These are phyloP conservation scores for Drosera spatulata DNA, from an alignment of 179 eudicot genomes.

Conservation along the genomic window DNA sequence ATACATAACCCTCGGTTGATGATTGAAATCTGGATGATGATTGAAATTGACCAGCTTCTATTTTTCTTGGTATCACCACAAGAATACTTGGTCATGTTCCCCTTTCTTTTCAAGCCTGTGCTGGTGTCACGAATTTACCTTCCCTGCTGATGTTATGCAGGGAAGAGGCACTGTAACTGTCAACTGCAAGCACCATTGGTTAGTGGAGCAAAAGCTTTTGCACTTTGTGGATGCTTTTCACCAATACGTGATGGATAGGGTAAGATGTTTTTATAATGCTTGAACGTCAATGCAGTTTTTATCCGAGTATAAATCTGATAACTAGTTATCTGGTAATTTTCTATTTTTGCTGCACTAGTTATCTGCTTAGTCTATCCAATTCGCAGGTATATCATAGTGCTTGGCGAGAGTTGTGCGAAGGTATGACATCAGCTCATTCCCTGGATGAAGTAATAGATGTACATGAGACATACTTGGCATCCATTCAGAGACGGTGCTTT, in stretches of 20 bases:
- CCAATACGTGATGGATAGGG: conserved; percentile 31
- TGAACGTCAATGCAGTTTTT: not conserved
- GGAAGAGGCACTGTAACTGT: conserved; percentile 50
- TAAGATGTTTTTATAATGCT: not conserved
- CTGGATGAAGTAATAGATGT: conserved; percentile 92
- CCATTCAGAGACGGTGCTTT: conserved; percentile 94
- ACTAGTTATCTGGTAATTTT: no score
- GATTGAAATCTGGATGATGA: conserved; percentile 2
- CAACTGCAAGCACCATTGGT: conserved; percentile 67
- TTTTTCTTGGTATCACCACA: no score
- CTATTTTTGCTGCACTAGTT: conserved; percentile 1
- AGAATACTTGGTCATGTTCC: no score
- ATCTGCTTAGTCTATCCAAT: not conserved
- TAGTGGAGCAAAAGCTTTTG: conserved; percentile 90
- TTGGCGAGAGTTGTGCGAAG: conserved; percentile 91
- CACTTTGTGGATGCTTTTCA: conserved; percentile 95
- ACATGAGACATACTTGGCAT: conserved; percentile 84
- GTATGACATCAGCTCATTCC: conserved; percentile 78
- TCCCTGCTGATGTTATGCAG: conserved; percentile 21
- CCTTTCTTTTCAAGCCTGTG: no score
- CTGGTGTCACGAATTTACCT: no score
- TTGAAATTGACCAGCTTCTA: not conserved
- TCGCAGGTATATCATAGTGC: conserved; percentile 92
- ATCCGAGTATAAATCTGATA: not conserved
- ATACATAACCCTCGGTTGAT: not conserved